Base-by-base conservation (phyloP, 495 filamentous ascomycete genomes). In the Halenospora varia region DNA sequence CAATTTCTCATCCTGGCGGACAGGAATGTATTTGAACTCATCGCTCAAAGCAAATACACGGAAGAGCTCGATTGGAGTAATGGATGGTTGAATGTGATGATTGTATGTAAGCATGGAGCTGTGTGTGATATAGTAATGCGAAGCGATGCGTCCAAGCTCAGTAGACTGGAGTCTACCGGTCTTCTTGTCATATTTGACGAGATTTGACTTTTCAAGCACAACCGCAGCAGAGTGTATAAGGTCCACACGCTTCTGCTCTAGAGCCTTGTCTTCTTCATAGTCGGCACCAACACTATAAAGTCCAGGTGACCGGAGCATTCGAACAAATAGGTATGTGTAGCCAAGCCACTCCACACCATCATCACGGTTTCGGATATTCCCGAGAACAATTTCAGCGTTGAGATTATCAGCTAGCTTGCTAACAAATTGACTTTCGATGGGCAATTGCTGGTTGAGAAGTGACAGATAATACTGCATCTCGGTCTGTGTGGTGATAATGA, bases 21-120 rank as follows among this genome's bases (percentile, higher is more conserved):
- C 92, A 0, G 94, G 94, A 51, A 99, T 97, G 68, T 96, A 99
- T 71, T 96, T 97, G 77, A 99, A 99, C 71, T 99, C 94, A 53
- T 94, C 92, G 65, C 94, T 97, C 15, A 97, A 82, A 15, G 94
- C 88, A 66, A 99, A 99, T n/a, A 97, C 85, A 10, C 94, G 85
- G 84, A 99, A 99, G 22, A 99, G 77, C 67, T 99, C 94, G 55
- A 97, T 92, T 17, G 87, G 87, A 17, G 87, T 88, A 59, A 97
- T 89, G 13, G 87, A 88, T 15, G 94, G 92, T 70, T 96, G 92
- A 25, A 99, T 89, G 59, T 97, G 88, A 64, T 88, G 89, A 67
- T 96, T 94, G 75, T 97, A 99, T 15, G 88, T 96, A 19, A 91
- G 74, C 93, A 99, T 99, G 10, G 95, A 97, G 51, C 82, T 90